Evolutionary conservation across 2,329 filamentous ascomycete genomes (phyloP), one percentile per base, ranked within the genome.

Genomic region (Hymenoscyphus fructigenus): DNA sequence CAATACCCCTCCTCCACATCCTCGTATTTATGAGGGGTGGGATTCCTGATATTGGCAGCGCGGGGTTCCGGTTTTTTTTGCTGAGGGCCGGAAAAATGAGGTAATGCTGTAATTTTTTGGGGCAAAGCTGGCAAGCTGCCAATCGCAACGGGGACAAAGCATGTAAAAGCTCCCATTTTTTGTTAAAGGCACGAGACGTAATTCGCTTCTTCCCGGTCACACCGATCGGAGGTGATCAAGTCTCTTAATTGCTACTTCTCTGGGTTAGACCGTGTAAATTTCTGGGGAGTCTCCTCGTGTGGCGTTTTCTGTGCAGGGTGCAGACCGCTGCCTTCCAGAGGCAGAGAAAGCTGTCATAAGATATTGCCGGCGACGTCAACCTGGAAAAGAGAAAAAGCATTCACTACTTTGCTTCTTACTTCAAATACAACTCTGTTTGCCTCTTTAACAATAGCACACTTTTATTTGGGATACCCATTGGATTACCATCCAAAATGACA

Each of bases 401-500:
- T 41, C 38, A 41, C 38, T 14, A 41, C 4, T 20, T 6, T 17
- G 5, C 2, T 20, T n/a, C n/a, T 47, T 20, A 47, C 17, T 47
- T 36, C 1, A n/a, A 4, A 36, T 36, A 36, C 34, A 36, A 36
- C 9, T 36, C 14, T 36, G 14, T 36, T 14, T 36, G 34, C 34
- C 34, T 36, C 34, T 14, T 36, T 12, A 36, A 36, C 12, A 36
- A n/a, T 47, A 47, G n/a, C 7, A 41, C n/a, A 26, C 26, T 57
- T 55, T 20, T 44, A 44, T 20, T 44, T 6, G 17, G 17, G 15
- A 14, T n/a, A 44, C 6, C 6, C 41, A 6, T n/a, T 17, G 41
- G n/a, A 12, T 50, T 12, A 50, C 41, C 41, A 20, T 23, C 34
- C 61, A 74, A 64, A 56, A 80, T 81, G 78, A 72, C 77, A 57